Evolutionary conservation across 352 stramenopile species (phyloP).

Genomic region (Phytophthora crassamura): DNA sequence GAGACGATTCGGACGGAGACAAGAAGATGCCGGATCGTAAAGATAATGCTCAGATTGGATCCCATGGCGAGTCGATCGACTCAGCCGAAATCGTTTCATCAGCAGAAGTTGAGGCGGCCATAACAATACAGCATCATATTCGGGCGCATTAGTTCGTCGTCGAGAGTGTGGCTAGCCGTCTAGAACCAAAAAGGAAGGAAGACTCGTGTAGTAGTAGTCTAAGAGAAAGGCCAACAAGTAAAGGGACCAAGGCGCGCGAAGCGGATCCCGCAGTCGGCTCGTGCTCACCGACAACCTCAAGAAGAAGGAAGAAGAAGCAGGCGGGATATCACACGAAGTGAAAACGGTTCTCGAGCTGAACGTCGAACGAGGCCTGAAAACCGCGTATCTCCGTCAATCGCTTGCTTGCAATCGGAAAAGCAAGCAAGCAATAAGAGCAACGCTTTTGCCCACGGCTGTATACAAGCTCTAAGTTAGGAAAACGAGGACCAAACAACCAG

Average conservation of each 20-base stretch:
- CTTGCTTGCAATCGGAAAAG: not conserved
- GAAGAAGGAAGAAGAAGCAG: no score
- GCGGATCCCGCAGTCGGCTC: conserved; percentile 5
- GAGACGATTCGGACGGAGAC: conserved; percentile 13
- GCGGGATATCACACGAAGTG: not conserved
- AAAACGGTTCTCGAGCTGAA: not conserved
- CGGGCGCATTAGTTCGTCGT: conserved; percentile 23
- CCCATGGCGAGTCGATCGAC: conserved; percentile 52
- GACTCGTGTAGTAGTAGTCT: not conserved
- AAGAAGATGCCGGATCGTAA: conserved; percentile 17
- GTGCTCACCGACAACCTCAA: conserved; percentile 10
- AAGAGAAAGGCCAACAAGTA: not conserved
- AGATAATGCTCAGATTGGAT: conserved; percentile 18
- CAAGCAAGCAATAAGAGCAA: conserved; percentile 3
- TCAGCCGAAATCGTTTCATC: not conserved
- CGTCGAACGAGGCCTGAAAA: conserved; percentile 6
- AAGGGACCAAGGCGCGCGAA: conserved; percentile 8
- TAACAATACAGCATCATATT: conserved; percentile 40
- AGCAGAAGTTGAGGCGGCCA: conserved; percentile 26
- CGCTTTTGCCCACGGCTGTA: no score
- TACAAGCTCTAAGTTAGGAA: no score
- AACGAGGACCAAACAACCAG: no score
- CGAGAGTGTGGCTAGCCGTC: not conserved
- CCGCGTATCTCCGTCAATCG: no score
- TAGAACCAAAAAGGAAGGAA: conserved; percentile 2